A percentile compares a stretch with the other conserved stretches of the same genome.
phyloP scores from a whole-genome alignment of 345 rosid genomes.

The Eucalyptus victrix region DNA sequence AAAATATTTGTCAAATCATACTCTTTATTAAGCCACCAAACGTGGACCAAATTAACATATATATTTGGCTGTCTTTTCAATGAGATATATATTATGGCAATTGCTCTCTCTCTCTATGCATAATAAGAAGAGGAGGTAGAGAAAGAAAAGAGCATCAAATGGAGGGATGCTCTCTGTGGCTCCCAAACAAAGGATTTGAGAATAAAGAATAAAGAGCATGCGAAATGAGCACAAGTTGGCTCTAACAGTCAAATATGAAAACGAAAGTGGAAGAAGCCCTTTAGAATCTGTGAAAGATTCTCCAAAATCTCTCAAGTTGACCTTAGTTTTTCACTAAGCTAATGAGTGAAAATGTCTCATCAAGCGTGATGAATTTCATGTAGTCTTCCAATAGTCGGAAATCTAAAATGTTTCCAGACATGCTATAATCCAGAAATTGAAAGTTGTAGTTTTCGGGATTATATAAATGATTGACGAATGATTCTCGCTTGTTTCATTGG shows the following conservation, averaged over 20 bases:
- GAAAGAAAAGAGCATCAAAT: background rate
- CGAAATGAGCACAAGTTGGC: background rate
- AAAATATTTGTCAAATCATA: too few relatives aligned
- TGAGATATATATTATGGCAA: background rate
- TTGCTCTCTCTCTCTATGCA: background rate
- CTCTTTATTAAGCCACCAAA: background rate
- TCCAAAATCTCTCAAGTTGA: background rate
- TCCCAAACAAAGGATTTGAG: background rate
- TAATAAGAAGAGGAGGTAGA: background rate
- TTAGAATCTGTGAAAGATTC: background rate
- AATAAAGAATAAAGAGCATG: background rate
- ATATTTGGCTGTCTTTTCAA: background rate
- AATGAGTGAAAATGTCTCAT: background rate
- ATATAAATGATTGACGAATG: background rate
- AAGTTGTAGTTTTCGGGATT: background rate
- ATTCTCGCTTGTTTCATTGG: background rate
- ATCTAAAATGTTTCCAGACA: background rate
- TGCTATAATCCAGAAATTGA: rapidly evolving
- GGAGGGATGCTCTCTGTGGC: background rate
- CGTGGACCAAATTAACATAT: background rate
- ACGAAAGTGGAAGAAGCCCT: background rate
- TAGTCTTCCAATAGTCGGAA: background rate
- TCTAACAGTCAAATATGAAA: background rate
- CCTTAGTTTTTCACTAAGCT: background rate
- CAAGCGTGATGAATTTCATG: background rate